Evolutionary conservation across 2,329 filamentous ascomycete genomes (phyloP).

Genomic region (Malbranchea cinnamomea): DNA sequence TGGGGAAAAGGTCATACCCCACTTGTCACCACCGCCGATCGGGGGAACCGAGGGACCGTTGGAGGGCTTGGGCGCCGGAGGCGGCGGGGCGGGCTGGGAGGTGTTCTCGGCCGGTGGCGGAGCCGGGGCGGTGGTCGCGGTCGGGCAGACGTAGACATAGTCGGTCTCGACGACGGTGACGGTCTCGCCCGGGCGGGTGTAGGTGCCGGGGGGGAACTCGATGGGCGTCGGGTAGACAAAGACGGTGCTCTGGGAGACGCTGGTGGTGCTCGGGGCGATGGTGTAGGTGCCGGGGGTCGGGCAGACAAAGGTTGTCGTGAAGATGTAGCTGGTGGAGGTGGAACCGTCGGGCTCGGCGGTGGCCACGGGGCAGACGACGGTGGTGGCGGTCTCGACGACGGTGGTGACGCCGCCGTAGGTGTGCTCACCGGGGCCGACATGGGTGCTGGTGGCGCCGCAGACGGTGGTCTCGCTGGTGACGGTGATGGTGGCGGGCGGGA

Average conservation of each 20-base stretch:
- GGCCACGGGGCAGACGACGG: conserved; percentile 55
- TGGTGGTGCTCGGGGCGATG: conserved; percentile 53
- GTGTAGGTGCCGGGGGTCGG: conserved; percentile 61
- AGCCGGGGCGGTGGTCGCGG: conserved; percentile 32
- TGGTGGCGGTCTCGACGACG: conserved; percentile 49
- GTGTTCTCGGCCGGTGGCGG: conserved; percentile 14
- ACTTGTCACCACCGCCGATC: conserved; percentile 33
- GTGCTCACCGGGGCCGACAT: conserved; percentile 48
- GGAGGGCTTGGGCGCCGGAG: conserved; percentile 12
- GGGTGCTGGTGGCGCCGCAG: conserved; percentile 46
- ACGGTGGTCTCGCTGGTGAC: conserved; percentile 54
- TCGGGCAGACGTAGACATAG: conserved; percentile 58
- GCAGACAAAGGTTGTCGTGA: conserved; percentile 59
- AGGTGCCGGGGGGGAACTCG: conserved; percentile 53
- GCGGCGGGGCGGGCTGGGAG: conserved; percentile 16
- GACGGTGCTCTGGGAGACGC: conserved; percentile 37
- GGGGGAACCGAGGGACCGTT: conserved; percentile 10
- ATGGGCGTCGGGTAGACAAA: conserved; percentile 50
- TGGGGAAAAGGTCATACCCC: conserved; percentile 68
- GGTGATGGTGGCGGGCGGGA: conserved; percentile 57
- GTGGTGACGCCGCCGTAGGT: conserved; percentile 61
- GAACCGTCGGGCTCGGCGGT: conserved; percentile 43
- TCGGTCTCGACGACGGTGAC: conserved; percentile 55
- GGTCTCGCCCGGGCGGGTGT: conserved; percentile 51
- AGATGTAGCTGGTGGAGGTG: conserved; percentile 51